A percentile compares a stretch with the other conserved stretches of the same genome.
Conservation (phyloP, 306 rosid species). For the Prunus armeniaca region DNA sequence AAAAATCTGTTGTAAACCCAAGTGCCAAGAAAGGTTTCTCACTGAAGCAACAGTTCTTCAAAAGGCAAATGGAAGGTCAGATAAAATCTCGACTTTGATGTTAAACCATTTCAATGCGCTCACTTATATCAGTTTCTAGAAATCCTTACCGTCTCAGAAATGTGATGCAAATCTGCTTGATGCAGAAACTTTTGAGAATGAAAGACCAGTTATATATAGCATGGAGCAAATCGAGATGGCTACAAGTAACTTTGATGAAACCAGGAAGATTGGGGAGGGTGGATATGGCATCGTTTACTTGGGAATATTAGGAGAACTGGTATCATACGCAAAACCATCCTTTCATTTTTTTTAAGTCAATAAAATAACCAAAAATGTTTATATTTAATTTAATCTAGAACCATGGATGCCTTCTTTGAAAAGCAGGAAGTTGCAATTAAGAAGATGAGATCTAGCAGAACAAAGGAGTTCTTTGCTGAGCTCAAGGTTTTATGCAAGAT, state of each 20-base stretch:
- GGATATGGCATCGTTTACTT: conserved; percentile 19
- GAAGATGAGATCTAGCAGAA: conserved; percentile 59
- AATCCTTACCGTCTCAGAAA: not conserved
- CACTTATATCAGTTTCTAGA: not conserved
- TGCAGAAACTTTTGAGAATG: conserved; percentile 20
- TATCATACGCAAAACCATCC: not conserved
- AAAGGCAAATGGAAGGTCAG: conserved; percentile 21
- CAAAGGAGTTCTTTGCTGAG: conserved; percentile 61
- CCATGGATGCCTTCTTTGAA: not conserved
- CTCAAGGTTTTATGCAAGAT: conserved; percentile 57
- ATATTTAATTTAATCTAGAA: not conserved
- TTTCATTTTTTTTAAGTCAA: not conserved
- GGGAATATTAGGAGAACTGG: conserved; percentile 10
- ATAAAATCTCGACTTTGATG: not conserved
- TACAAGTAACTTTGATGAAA: conserved; percentile 5
- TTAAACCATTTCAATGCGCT: not conserved
- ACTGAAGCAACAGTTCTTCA: conserved; percentile 8
- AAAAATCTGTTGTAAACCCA: not conserved
- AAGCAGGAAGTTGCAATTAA: conserved; percentile 63
- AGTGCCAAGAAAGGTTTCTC: not conserved
- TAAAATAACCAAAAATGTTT: not conserved
- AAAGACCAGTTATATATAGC: conserved; percentile 10
- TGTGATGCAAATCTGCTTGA: not conserved
- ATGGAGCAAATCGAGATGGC: conserved; percentile 20
- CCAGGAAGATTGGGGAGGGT: conserved; percentile 21